Percentiles rank a stretch among this genome's conserved stretches.
Conservation (phyloP, 768 basidiomycete species). For the Rossbeevera mucosa region DNA sequence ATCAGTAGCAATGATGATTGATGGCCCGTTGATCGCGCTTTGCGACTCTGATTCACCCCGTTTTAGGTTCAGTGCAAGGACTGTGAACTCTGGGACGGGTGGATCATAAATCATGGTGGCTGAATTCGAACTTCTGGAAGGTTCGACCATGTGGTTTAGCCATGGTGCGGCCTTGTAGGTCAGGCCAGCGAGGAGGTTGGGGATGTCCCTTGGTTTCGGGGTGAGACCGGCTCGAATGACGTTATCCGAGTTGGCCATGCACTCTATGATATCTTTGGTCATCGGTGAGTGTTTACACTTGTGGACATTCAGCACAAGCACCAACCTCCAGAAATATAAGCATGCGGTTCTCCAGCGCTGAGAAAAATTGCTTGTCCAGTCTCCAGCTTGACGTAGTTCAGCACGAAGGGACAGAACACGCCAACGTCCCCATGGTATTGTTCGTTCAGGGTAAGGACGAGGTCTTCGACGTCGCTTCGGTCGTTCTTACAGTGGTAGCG, state of each 20-base stretch:
- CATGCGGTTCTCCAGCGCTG: constrained; percentile 94
- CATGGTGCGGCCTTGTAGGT: constrained; percentile 77
- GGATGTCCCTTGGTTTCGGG: constrained; percentile 91
- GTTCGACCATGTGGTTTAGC: constrained; percentile 64
- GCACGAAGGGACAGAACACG: constrained; percentile 83
- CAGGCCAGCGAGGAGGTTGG: constrained; percentile 80
- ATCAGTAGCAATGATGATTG: constrained; percentile 71
- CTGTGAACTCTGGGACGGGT: constrained; percentile 90
- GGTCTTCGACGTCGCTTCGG: constrained; percentile 49
- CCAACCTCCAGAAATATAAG: constrained; percentile 89
- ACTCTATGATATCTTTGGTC: constrained; percentile 91
- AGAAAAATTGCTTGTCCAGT: constrained; percentile 92
- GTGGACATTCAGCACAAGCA: neutral
- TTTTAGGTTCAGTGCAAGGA: constrained; percentile 57
- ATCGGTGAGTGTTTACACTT: constrained; percentile 1
- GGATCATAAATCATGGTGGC: constrained; percentile 73
- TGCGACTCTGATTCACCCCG: constrained; percentile 50
- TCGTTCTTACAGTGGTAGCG: constrained; percentile 53
- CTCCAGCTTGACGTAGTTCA: constrained; percentile 78
- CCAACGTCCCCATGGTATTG: constrained; percentile 94
- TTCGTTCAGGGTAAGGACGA: constrained; percentile 56
- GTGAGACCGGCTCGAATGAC: constrained; percentile 98
- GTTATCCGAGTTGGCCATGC: constrained; percentile 99
- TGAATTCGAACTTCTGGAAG: constrained; percentile 44
- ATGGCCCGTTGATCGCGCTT: constrained; percentile 71